These are phyloP conservation scores for Macrotyloma uniflorum DNA, from an alignment of 306 rosid genomes.

Conservation along the genomic window DNA sequence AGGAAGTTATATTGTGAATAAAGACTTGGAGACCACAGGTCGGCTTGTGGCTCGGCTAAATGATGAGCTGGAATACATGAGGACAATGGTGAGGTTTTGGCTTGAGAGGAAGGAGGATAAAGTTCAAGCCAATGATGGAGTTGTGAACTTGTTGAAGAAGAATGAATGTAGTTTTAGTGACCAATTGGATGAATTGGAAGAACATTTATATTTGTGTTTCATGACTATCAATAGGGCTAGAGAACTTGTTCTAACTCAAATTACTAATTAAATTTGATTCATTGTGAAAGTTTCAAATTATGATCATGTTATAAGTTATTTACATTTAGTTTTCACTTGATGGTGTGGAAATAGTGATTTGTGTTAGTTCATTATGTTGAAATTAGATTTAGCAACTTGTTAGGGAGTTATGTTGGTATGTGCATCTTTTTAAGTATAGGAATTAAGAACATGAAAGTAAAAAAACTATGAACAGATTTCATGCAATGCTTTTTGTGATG, in stretches of 20 bases:
- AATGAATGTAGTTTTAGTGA: constrained; percentile 53
- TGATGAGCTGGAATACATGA: constrained; percentile 71
- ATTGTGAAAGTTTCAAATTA: not conserved
- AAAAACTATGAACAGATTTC: too few species aligned
- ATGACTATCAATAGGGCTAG: constrained; percentile 87
- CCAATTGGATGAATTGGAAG: constrained; percentile 82
- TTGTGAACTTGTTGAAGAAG: constrained; percentile 55
- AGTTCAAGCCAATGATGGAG: constrained; percentile 53
- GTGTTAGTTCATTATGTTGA: not conserved
- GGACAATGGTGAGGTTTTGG: constrained; percentile 56
- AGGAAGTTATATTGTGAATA: constrained; percentile 68
- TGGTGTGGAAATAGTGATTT: not conserved
- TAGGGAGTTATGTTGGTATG: not conserved
- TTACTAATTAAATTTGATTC: constrained; percentile 30
- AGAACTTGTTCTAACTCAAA: constrained; percentile 63
- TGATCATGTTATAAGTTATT: not conserved
- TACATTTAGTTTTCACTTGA: not conserved
- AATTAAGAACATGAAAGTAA: too few species aligned
- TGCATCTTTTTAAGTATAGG: not conserved
- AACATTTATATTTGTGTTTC: constrained; percentile 79
- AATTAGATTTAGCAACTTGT: not conserved
- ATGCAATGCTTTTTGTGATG: too few species aligned
- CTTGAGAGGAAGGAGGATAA: constrained; percentile 47
- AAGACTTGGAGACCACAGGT: constrained; percentile 67
- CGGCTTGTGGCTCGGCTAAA: constrained; percentile 62